Conservation (phyloP, 148 eudicot genomes). For the Nyssa sinensis region DNA sequence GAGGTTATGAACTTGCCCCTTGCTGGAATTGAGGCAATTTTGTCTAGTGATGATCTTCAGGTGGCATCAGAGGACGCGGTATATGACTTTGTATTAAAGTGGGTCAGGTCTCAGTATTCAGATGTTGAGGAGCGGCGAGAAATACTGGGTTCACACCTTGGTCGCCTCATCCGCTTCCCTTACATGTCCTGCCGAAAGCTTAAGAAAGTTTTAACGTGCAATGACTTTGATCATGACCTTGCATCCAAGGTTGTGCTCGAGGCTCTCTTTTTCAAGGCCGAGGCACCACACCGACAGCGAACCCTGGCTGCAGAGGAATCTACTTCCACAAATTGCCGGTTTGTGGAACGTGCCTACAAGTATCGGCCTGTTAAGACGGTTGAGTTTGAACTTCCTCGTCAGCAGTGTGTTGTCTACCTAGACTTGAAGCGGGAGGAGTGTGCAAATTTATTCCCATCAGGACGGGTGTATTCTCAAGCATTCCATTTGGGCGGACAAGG, state of each 20-base stretch:
- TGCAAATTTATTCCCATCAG: slow-evolving; percentile 66
- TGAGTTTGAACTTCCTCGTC: slow-evolving; percentile 80
- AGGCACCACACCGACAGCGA: slow-evolving; percentile 86
- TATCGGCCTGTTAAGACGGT: slow-evolving; percentile 84
- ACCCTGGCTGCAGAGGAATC: slow-evolving; percentile 58
- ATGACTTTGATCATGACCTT: slow-evolving; percentile 80
- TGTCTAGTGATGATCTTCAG: slow-evolving; percentile 81
- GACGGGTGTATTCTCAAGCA: slow-evolving; percentile 88
- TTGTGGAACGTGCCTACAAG: slow-evolving; percentile 76
- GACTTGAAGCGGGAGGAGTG: slow-evolving; percentile 82
- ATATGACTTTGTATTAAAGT: slow-evolving; percentile 77
- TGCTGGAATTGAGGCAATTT: slow-evolving; percentile 84
- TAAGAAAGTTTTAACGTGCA: slow-evolving; percentile 74
- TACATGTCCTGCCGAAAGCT: slow-evolving; percentile 83
- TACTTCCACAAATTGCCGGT: slow-evolving; percentile 49
- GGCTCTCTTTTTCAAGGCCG: slow-evolving; percentile 86
- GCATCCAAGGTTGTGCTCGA: slow-evolving; percentile 83
- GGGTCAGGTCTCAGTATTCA: slow-evolving; percentile 71
- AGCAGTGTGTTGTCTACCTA: slow-evolving; percentile 87
- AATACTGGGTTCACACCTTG: slow-evolving; percentile 67
- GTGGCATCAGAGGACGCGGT: slow-evolving; percentile 95
- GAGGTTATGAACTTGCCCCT: slow-evolving; percentile 83
- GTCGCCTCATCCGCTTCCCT: slow-evolving; percentile 76
- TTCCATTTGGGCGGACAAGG: slow-evolving; percentile 95
- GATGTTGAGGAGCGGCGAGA: slow-evolving; percentile 77